A percentile compares a stretch with the other conserved stretches of the same genome.
phyloP scores from a whole-genome alignment of 208 protist species.

The Wallacemonas sp. region DNA sequence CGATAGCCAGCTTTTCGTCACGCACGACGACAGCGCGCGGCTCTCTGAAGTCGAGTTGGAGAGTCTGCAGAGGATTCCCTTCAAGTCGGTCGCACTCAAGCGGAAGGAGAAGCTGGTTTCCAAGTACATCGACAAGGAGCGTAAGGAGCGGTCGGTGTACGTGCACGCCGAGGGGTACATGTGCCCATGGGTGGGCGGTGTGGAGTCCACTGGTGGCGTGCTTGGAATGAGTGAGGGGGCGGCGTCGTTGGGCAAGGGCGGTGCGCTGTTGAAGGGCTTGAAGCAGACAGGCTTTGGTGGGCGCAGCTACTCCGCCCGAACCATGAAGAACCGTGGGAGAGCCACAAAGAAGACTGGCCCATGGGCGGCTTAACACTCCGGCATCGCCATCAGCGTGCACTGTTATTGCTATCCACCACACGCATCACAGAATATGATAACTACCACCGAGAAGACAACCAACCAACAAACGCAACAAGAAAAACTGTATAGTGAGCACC shows the following conservation, averaged over 20 bases:
- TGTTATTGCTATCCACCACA: too few species aligned
- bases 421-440: too few species aligned
- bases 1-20: constrained; percentile 44
- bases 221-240: constrained; percentile 10
- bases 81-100: constrained; percentile 40
- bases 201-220: constrained; percentile 4
- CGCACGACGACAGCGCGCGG: constrained; percentile 25
- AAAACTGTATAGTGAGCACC: too few species aligned
- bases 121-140: constrained; percentile 70
- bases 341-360: constrained; percentile 82
- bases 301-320: constrained; percentile 78
- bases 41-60: constrained; percentile 42
- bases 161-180: constrained; percentile 90
- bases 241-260: constrained; percentile 31
- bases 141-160: constrained; percentile 78
- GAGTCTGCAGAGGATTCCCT: constrained; percentile 21
- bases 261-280: constrained; percentile 61
- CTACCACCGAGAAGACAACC: too few species aligned
- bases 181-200: constrained; percentile 81
- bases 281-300: constrained; percentile 84
- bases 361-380: constrained; percentile 69
- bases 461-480: too few species aligned
- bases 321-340: constrained; percentile 68
- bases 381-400: background rate
- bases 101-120: constrained; percentile 51